phyloP scores from a whole-genome alignment of 768 basidiomycete genomes.

The Naganishia antarctica region DNA sequence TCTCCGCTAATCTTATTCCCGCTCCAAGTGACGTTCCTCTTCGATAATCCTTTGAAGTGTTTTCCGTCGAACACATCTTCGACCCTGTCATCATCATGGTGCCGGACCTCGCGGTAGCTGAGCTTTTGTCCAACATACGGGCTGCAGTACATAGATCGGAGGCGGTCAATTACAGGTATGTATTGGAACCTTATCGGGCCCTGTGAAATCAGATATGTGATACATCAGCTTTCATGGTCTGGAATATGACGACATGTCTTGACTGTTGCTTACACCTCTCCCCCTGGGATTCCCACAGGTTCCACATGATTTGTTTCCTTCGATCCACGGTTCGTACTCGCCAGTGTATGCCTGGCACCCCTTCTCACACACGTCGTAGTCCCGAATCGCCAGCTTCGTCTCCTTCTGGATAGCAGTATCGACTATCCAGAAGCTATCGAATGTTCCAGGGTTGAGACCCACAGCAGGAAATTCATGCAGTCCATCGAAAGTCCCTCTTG shows the following conservation, averaged over 20 bases:
- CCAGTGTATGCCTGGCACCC: conserved; percentile 6
- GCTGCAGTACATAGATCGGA: too few relatives aligned
- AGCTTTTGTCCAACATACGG: too few relatives aligned
- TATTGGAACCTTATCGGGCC: too few relatives aligned
- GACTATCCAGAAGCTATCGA: not conserved
- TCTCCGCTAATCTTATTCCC: not conserved
- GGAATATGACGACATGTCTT: too few relatives aligned
- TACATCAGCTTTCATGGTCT: too few relatives aligned
- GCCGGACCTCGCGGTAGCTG: too few relatives aligned
- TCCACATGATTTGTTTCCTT: not conserved
- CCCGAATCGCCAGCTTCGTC: not conserved
- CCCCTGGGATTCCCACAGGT: not conserved
- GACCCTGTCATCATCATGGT: too few relatives aligned
- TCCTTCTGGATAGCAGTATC: not conserved
- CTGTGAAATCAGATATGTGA: too few relatives aligned
- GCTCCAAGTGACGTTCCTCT: not conserved
- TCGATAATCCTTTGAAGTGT: not conserved
- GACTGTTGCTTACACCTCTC: not conserved
- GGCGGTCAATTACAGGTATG: too few relatives aligned
- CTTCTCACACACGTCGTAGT: not conserved
- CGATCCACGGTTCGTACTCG: not conserved
- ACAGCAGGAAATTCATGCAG: not conserved
- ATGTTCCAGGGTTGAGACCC: not conserved
- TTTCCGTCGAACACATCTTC: conserved; percentile 4
- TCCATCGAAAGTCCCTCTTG: not conserved